Percentiles rank a stretch among this genome's conserved stretches.
phyloP scores from a whole-genome alignment of 495 filamentous ascomycete genomes.

The Penicillium robsamsonii region DNA sequence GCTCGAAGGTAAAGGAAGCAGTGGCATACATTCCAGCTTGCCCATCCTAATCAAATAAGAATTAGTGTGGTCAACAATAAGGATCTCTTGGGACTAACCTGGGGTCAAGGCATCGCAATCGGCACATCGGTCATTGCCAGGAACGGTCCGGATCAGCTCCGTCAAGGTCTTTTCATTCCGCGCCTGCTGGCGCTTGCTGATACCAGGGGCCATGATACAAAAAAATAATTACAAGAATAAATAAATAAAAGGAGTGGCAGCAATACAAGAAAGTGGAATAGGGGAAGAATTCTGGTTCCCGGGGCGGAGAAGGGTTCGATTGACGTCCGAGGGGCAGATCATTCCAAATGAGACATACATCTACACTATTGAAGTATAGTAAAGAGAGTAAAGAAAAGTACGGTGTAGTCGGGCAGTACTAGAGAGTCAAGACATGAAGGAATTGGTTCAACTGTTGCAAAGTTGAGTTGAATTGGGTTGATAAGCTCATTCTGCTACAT shows the following conservation, averaged over 20 bases:
- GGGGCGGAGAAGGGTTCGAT: constrained; percentile 16
- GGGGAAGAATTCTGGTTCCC: constrained; percentile 18
- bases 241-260: constrained; percentile 18
- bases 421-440: neutral
- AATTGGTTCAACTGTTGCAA: neutral
- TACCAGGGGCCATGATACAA: constrained; percentile 49
- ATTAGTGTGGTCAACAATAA: constrained; percentile 5
- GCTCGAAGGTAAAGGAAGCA: neutral
- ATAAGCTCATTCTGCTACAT: neutral
- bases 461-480: neutral
- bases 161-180: constrained; percentile 92
- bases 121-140: constrained; percentile 92
- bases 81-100: constrained; percentile 54
- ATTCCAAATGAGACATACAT: constrained; percentile 1
- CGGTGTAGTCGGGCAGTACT: neutral
- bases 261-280: constrained; percentile 20
- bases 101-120: constrained; percentile 92
- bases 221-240: constrained; percentile 8
- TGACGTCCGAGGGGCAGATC: constrained; percentile 11
- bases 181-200: constrained; percentile 93
- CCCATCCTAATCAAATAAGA: constrained; percentile 67
- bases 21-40: constrained; percentile 91
- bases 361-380: neutral
- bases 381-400: neutral
- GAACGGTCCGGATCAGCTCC: constrained; percentile 80